phyloP scores from a whole-genome alignment of 2,329 filamentous ascomycete genomes.

The Daldinia sp. region DNA sequence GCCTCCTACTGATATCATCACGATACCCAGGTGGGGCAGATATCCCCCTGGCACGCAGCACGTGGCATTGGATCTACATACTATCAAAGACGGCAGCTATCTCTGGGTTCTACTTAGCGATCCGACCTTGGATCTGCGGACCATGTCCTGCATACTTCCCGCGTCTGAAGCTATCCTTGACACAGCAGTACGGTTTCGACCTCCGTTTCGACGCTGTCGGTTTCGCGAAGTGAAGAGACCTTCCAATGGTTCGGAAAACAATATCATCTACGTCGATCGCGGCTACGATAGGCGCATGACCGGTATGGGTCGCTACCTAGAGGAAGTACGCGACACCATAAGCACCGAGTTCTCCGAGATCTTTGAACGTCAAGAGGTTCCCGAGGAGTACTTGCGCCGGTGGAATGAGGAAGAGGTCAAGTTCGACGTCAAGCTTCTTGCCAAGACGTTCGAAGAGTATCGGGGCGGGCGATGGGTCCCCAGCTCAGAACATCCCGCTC shows the following conservation, averaged over 20 bases:
- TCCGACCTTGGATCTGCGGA: constrained; percentile 4
- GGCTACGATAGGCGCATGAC: constrained; percentile 27
- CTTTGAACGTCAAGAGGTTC: not conserved
- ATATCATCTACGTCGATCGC: constrained; percentile 27
- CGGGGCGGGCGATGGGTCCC: constrained; percentile 30
- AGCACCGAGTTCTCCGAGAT: constrained; percentile 8
- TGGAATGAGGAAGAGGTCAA: constrained; percentile 15
- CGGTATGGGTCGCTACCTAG: constrained; percentile 9
- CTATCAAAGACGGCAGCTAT: constrained; percentile 17
- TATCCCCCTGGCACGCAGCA: constrained; percentile 17
- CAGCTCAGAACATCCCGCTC: constrained; percentile 19
- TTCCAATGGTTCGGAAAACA: constrained; percentile 18
- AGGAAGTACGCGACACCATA: constrained; percentile 17
- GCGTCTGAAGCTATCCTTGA: constrained; percentile 13
- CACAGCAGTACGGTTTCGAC: constrained; percentile 22
- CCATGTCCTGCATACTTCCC: constrained; percentile 28
- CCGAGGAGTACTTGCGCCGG: not conserved
- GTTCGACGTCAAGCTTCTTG: constrained; percentile 16
- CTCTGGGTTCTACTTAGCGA: constrained; percentile 15
- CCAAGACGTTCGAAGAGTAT: constrained; percentile 30
- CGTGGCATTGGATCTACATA: constrained; percentile 29
- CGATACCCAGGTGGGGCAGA: constrained; percentile 4
- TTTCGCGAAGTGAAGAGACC: constrained; percentile 13
- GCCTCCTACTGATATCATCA: constrained; percentile 2
- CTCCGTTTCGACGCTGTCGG: constrained; percentile 26